phyloP scores from a whole-genome alignment of 768 basidiomycete species.

The Xanthoconium stramineum region DNA sequence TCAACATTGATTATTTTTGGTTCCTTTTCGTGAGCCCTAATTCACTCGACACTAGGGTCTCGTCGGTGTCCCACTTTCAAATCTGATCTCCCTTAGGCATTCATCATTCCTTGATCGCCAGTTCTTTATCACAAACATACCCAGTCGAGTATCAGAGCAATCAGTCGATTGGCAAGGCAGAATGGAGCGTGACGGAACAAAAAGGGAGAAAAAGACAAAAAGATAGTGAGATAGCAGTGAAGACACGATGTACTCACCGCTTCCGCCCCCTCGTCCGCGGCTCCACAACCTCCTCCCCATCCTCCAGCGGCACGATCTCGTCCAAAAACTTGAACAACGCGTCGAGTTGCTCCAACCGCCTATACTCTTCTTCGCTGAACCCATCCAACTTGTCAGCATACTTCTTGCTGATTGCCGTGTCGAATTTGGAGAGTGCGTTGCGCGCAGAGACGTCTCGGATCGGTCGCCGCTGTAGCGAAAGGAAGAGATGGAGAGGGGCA shows the following conservation, averaged over 20 bases:
- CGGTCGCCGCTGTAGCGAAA: slow-evolving; percentile 48
- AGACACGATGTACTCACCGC: slow-evolving; percentile 33
- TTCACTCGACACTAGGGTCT: too few relatives aligned
- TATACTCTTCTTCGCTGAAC: slow-evolving; percentile 69
- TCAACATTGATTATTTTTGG: too few relatives aligned
- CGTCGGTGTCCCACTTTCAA: too few relatives aligned
- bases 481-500: background rate
- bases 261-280: slow-evolving; percentile 43
- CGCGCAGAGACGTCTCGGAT: slow-evolving; percentile 54
- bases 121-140: too few relatives aligned
- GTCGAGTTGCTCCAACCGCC: slow-evolving; percentile 59
- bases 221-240: too few relatives aligned
- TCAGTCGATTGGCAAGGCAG: too few relatives aligned
- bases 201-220: too few relatives aligned
- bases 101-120: too few relatives aligned
- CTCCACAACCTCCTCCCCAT: slow-evolving; percentile 48
- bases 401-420: slow-evolving; percentile 61
- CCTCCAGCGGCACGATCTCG: slow-evolving; percentile 65
- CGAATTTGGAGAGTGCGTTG: slow-evolving; percentile 73
- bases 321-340: slow-evolving; percentile 71
- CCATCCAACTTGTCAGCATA: slow-evolving; percentile 67
- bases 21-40: too few relatives aligned
- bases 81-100: too few relatives aligned
- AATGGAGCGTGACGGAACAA: too few relatives aligned
- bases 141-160: too few relatives aligned